Base-by-base conservation (phyloP, 2,329 filamentous ascomycete species). In the Diaporthe australafricana region DNA sequence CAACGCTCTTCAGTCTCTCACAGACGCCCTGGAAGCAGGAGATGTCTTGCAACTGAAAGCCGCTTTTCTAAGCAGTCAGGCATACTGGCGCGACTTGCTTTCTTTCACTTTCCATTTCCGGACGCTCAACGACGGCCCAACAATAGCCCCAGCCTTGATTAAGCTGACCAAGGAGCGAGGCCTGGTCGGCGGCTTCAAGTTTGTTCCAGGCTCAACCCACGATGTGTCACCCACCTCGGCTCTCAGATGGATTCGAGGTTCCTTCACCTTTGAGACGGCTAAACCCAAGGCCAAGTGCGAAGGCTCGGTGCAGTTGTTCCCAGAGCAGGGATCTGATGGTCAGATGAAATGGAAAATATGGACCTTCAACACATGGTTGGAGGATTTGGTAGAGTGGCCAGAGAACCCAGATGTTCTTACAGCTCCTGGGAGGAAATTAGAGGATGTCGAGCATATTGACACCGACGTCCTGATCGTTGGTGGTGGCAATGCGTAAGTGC, bases 91-190 rank as follows among this genome's bases (percentile, higher is more conserved):
- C 25, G 82, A 84, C 63, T 72, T 76, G 50, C 42, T 84, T 30
- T 80, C 80, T 0, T 69, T 84, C 27, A 84, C 82, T 0, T 81
- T 75, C 67, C 80, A 83, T 52, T 48, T 82, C n/a, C 80, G 82
- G 14, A 83, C 81, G 2, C 80, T 83, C 55, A 74, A 38, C 4
- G 70, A 60, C 0, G 73, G 75, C 0, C 68, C 35, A 0, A 60
- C 74, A 0, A 78, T 83, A 65, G 78, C 79, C 0, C 68, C 76
- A 3, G 70, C 60, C 22, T 53, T 81, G 2, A 40, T 79, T 27
- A 67, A 76, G 50, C 76, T 75, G 2, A 70, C 50, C 12, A 50
- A 52, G 5, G 72, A 77, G 22, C 63, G 79, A 42, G 74, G 73
- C 3, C 12, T 77, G 17, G 40, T 27, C 1, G 75, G 66, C 0